phyloP scores from a whole-genome alignment of 148 eudicot genomes.

The Suaeda aralocaspica region DNA sequence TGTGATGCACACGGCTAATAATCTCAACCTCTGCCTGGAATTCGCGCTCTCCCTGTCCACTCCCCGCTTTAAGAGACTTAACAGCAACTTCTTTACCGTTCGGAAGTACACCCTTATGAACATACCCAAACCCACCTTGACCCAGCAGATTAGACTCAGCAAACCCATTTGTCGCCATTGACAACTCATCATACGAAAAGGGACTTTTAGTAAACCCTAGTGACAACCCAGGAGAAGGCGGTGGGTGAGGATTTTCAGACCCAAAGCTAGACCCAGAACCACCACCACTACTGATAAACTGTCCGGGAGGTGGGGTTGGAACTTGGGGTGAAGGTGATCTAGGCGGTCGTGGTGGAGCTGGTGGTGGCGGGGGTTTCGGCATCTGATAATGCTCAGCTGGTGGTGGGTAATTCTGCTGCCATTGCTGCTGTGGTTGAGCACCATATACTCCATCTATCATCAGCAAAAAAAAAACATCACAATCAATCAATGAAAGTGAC shows the following conservation, averaged over 20 bases:
- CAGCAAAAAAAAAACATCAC: background rate
- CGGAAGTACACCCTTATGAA: conserved; percentile 85
- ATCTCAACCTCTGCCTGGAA: conserved; percentile 97
- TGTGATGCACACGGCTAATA: conserved; percentile 95
- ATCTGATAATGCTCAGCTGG: conserved; percentile 63
- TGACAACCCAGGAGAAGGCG: conserved; percentile 77
- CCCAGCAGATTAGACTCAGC: conserved; percentile 83
- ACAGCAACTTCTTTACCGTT: conserved; percentile 95
- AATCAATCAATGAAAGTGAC: conserved; percentile 12
- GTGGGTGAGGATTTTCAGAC: conserved; percentile 49
- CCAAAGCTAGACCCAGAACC: conserved; percentile 82
- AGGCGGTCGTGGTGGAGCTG: conserved; percentile 57
- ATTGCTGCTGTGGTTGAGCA: conserved; percentile 59
- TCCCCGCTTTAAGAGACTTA: conserved; percentile 86
- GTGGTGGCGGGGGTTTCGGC: conserved; percentile 54
- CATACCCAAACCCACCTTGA: conserved; percentile 98
- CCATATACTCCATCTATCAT: conserved; percentile 64
- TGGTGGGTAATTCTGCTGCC: conserved; percentile 70
- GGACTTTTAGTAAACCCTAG: conserved; percentile 73
- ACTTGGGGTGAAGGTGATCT: conserved; percentile 38
- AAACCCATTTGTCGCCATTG: conserved; percentile 85
- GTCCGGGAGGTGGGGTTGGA: conserved; percentile 43
- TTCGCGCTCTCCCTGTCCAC: conserved; percentile 96
- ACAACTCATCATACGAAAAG: conserved; percentile 80
- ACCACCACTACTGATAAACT: conserved; percentile 69